These are phyloP conservation scores for Aspergillus homomorphus DNA, from an alignment of 495 filamentous ascomycete genomes.

Conservation along the genomic window DNA sequence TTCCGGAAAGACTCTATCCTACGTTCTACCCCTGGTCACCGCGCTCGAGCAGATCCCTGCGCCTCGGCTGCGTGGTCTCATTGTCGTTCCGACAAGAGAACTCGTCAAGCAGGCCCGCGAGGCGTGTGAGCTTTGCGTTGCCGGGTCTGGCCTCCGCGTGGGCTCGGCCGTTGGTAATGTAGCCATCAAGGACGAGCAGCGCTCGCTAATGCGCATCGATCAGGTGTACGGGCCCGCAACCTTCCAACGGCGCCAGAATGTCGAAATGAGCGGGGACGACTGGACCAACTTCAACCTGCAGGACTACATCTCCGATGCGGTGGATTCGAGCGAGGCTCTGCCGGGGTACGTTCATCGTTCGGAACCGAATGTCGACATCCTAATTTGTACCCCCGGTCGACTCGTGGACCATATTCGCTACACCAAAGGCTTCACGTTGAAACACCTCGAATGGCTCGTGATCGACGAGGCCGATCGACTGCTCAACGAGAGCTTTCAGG, in stretches of 20 bases:
- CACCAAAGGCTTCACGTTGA: constrained; percentile 74
- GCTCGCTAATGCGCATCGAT: constrained; percentile 57
- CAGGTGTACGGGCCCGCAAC: constrained; percentile 57
- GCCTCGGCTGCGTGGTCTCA: constrained; percentile 66
- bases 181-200: constrained; percentile 71
- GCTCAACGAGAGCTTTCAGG: constrained; percentile 86
- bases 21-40: constrained; percentile 80
- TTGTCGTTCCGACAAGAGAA: constrained; percentile 88
- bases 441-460: constrained; percentile 77
- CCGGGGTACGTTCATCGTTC: constrained; percentile 61
- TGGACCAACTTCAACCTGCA: constrained; percentile 48
- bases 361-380: constrained; percentile 74
- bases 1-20: constrained; percentile 90
- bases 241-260: constrained; percentile 42
- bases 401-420: constrained; percentile 86
- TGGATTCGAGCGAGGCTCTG: constrained; percentile 39
- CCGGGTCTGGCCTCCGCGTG: constrained; percentile 64
- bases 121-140: constrained; percentile 64
- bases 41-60: constrained; percentile 57
- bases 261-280: constrained; percentile 40
- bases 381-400: constrained; percentile 89
- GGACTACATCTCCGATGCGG: constrained; percentile 40
- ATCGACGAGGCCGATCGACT: constrained; percentile 94
- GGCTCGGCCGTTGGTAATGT: constrained; percentile 80
- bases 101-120: constrained; percentile 79